Evolutionary conservation across 2,329 filamentous ascomycete genomes (phyloP), one percentile per base, ranked within the genome.

Genomic region (Atkinsonella hypoxylon): DNA sequence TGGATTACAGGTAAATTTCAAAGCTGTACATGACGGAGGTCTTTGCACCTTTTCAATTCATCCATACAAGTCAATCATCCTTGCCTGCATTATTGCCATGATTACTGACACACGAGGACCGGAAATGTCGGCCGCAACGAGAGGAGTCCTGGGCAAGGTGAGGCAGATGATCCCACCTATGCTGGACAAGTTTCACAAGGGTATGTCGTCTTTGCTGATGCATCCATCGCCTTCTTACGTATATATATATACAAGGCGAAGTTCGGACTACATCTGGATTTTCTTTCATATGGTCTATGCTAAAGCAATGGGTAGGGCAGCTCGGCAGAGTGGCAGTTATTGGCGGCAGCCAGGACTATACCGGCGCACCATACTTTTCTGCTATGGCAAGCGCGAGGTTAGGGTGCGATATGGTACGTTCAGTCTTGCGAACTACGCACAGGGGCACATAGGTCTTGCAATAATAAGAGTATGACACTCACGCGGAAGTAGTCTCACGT

Each of bases 361-460:
- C 93, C 1, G 93, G 93, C 38, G 93, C 93, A 52, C 93, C 93
- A 12, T 98, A 95, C 71, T 98, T 98, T 70, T 96, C 91, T 18
- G 90, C 91, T 56, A 96, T 96, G 82, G 93, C 93, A 12, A 95
- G 89, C 57, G 93, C 93, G 45, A 82, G 86, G 61, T 71, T 97
- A 52, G 93, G 91, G 4, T 89, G 85, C 61, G 89, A 95, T 62
- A 87, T 95, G 87, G 89, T 91, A 74, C 50, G 70, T 50, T 34
- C 20, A 15, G 26, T 7, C 26, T 26, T 26, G 4, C 26, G 1
- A 26, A 1, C 26, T 8, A 26, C 4, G 4, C 26, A 7, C 4
- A 26, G 8, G 6, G 7, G 7, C 26, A 20, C 20, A 1, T 3
- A 15, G 8, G 12, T 17, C 11, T 20, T n/a, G 26, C 26, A 13